Conservation (phyloP, 139 green algal species). For the Gonium pectorale region DNA sequence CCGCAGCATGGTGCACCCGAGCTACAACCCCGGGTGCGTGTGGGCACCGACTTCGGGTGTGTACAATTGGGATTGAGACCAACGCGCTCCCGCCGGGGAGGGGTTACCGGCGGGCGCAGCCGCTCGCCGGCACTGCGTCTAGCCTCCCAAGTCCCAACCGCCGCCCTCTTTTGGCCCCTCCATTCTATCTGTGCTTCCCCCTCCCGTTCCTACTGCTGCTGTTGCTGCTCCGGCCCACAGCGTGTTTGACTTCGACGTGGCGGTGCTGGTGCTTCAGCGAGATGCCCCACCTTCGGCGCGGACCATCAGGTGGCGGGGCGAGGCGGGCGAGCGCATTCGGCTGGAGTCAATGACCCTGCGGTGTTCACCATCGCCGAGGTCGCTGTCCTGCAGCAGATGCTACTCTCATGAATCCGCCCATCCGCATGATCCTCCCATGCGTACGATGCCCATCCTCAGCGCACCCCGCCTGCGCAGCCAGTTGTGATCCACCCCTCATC, state of each 20-base stretch:
- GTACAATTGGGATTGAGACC: too few relatives aligned
- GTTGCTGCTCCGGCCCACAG: not conserved
- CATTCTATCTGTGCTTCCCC: not conserved
- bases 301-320: not conserved
- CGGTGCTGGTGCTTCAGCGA: conserved; percentile 7
- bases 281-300: not conserved
- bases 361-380: too few relatives aligned
- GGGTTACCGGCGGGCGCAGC: too few relatives aligned
- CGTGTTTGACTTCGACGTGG: conserved; percentile 35
- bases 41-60: too few relatives aligned
- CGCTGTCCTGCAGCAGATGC: too few relatives aligned
- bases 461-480: too few relatives aligned
- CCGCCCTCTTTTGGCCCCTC: not conserved
- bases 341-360: too few relatives aligned
- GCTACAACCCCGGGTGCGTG: conserved; percentile 21
- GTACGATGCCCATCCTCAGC: too few relatives aligned
- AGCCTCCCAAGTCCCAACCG: too few relatives aligned
- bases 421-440: not conserved
- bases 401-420: too few relatives aligned
- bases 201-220: not conserved
- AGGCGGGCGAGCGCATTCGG: not conserved
- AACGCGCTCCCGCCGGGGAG: too few relatives aligned
- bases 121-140: not conserved
- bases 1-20: not conserved
- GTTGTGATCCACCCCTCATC: too few relatives aligned